Evolutionary conservation across 345 rosid species (phyloP), one percentile per base, ranked within the genome.

Genomic region (Stellera chamaejasme): DNA sequence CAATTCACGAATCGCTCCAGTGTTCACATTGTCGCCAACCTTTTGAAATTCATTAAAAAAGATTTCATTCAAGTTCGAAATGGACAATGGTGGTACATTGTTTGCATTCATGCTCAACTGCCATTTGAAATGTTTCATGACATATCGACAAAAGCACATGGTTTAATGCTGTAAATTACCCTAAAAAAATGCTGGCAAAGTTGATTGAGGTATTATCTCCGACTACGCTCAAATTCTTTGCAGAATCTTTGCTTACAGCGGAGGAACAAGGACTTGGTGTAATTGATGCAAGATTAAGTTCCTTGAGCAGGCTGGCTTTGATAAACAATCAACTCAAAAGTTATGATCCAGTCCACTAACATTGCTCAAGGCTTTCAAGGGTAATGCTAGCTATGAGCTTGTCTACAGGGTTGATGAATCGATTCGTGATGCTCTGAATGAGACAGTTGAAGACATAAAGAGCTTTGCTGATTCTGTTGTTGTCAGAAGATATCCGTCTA

Each of bases 331-430:
- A 55, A 45, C 77, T 36, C 68, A 58, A 79, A 71, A 59, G 89
- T 92, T 46, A 84, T 89, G 94, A 80, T 89, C 63, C 90, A 84
- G 71, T 93, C 99, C 62, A 69, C 81, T 23, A 66, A 76, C 63
- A 93, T n/a, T n/a, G 94, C 71, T 77, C 97, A 66, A 47, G 69
- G 74, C 77, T 66, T 66, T 93, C 43, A 93, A 73, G 75, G 77
- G 61, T 27, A 70, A 68, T 23, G 63, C 48, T 42, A 67, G 45
- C 23, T 87, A 84, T 63, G 64, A 81, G 63, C 87, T 70, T 46
- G 96, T 84, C 27, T 89, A 89, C 71, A 62, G 67, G 67, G 54
- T 89, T 46, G 85, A 82, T 26, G 90, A 87, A 83, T 23, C 2
- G 27, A 81, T 93, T 52, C 61, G 82, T 25, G 89, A 74, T 67